These are phyloP conservation scores for Casuarina equisetifolia DNA, from an alignment of 306 rosid species.

Conservation along the genomic window DNA sequence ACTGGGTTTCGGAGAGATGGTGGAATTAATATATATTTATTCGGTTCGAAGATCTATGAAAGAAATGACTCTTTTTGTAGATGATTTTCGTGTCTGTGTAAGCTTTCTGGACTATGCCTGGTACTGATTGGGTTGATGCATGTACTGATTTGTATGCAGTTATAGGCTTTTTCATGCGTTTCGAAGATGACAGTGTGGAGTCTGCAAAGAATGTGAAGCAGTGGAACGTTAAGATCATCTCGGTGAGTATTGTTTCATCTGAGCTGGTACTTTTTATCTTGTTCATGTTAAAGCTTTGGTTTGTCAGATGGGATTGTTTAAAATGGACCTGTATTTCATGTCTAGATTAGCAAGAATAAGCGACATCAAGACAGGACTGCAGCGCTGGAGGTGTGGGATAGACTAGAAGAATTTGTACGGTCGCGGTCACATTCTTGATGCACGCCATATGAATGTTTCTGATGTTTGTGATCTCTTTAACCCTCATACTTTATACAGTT, in stretches of 20 bases:
- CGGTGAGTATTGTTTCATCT: conserved; percentile 49
- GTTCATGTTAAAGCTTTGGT: neutral
- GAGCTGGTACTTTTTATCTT: conserved; percentile 13
- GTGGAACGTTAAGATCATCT: conserved; percentile 98
- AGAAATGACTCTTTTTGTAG: neutral
- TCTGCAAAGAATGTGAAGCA: conserved; percentile 89
- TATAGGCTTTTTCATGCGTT: conserved; percentile 61
- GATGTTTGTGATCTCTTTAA: neutral
- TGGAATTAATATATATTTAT: neutral
- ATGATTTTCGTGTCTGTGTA: neutral
- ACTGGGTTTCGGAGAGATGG: neutral
- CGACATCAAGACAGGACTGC: conserved; percentile 99
- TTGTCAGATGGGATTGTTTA: neutral
- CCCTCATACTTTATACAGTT: neutral
- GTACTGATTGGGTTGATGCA: neutral
- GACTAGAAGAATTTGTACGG: conserved; percentile 88
- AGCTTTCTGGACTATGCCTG: neutral
- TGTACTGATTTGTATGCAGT: conserved; percentile 36
- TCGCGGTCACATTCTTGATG: conserved; percentile 88
- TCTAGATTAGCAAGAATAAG: conserved; percentile 95
- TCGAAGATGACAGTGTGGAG: conserved; percentile 86
- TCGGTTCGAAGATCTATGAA: neutral
- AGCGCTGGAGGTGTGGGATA: conserved; percentile 98
- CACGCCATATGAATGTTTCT: conserved; percentile 23
- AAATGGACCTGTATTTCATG: neutral